Conservation (phyloP, 148 eudicot species). For the Vaccinium darrowii region DNA sequence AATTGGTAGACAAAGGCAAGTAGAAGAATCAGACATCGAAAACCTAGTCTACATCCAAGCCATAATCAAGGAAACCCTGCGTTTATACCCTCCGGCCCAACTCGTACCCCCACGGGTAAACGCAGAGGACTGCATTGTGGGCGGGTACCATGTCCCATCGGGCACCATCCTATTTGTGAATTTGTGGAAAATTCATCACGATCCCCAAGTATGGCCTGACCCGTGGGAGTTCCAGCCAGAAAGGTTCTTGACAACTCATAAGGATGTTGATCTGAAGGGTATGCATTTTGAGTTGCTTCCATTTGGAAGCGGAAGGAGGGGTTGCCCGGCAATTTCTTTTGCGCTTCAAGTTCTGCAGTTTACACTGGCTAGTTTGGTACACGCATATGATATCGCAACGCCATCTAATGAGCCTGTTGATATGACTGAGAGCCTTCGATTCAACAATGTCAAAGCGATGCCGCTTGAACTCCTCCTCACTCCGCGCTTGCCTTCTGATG, state of each 20-base stretch:
- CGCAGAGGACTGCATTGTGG: background rate
- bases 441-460: too few relatives aligned
- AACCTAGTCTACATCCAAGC: conserved; percentile 12
- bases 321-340: conserved; percentile 32
- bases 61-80: conserved; percentile 12
- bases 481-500: too few relatives aligned
- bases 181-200: conserved; percentile 26
- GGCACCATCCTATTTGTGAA: conserved; percentile 22
- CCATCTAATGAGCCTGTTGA: too few relatives aligned
- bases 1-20: conserved; percentile 10
- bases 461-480: too few relatives aligned
- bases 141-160: conserved; percentile 22
- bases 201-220: conserved; percentile 21
- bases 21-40: background rate
- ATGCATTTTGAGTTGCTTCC: conserved; percentile 34
- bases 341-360: conserved; percentile 23
- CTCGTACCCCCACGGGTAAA: background rate
- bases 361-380: conserved; percentile 28
- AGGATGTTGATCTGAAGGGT: conserved; percentile 29
- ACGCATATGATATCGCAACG: conserved; percentile 25
- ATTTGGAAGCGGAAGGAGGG: conserved; percentile 39
- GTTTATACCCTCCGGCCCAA: conserved; percentile 9
- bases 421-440: too few relatives aligned
- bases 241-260: conserved; percentile 28
- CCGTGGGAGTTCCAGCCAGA: conserved; percentile 30